These are phyloP conservation scores for Neonectria faginata DNA, from an alignment of 2,329 filamentous ascomycete species.

Conservation along the genomic window DNA sequence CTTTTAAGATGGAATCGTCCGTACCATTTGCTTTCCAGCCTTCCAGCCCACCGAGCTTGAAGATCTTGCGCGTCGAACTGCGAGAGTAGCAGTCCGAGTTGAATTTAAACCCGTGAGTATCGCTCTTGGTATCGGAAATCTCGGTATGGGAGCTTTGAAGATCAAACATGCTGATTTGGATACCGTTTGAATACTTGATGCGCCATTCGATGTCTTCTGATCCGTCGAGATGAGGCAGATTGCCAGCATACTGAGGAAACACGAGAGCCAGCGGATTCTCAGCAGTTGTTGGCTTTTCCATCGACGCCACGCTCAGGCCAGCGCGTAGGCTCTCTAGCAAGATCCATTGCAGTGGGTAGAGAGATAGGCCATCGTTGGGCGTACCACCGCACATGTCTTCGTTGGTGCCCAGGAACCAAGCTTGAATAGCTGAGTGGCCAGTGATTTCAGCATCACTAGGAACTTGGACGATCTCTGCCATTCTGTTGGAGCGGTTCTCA, in stretches of 20 bases:
- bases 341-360: slow-evolving; percentile 43
- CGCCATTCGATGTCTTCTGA: slow-evolving; percentile 45
- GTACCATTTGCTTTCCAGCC: slow-evolving; percentile 38
- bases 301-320: slow-evolving; percentile 25
- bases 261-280: slow-evolving; percentile 33
- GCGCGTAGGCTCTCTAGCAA: slow-evolving; percentile 37
- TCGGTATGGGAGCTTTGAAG: slow-evolving; percentile 35
- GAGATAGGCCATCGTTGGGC: slow-evolving; percentile 37
- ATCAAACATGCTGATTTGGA: slow-evolving; percentile 42
- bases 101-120: slow-evolving; percentile 35
- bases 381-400: slow-evolving; percentile 40
- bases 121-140: slow-evolving; percentile 14
- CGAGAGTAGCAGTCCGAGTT: slow-evolving; percentile 35
- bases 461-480: slow-evolving; percentile 17
- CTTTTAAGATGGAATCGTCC: too few relatives aligned
- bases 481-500: slow-evolving; percentile 32
- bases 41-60: slow-evolving; percentile 23
- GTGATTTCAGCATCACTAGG: slow-evolving; percentile 28
- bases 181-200: slow-evolving; percentile 36
- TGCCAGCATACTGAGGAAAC: slow-evolving; percentile 43
- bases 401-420: slow-evolving; percentile 43
- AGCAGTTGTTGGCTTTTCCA: slow-evolving; percentile 7
- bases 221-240: slow-evolving; percentile 35
- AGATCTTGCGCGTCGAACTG: slow-evolving; percentile 33
- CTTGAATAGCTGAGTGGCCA: slow-evolving; percentile 34